Evolutionary conservation across 257 asterid species (phyloP).

Genomic region (Nicotiana tabacum): DNA sequence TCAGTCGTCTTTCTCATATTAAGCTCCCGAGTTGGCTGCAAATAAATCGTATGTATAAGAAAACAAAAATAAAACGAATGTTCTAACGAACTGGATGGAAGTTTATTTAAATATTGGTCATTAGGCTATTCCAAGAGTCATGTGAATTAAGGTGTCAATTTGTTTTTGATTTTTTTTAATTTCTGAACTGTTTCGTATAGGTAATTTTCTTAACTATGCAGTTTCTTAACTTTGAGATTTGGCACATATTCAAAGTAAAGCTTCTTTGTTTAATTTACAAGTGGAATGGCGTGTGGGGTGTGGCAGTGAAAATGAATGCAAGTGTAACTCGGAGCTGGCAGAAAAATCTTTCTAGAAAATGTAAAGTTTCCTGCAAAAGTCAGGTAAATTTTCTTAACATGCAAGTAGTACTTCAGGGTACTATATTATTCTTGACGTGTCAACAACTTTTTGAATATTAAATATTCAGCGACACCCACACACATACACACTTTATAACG

Average conservation of each 20-base stretch:
- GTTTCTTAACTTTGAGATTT: no score
- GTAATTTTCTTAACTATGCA: not conserved
- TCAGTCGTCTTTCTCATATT: not conserved
- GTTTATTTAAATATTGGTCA: not conserved
- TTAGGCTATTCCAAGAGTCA: not conserved
- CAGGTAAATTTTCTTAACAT: not conserved
- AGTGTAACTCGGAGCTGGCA: not conserved
- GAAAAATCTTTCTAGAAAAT: constrained; percentile 5
- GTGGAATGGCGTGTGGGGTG: not conserved
- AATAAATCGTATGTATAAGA: not conserved
- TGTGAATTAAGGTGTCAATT: not conserved
- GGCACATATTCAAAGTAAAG: not conserved
- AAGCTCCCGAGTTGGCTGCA: not conserved
- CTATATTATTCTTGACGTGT: not conserved
- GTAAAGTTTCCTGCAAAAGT: not conserved
- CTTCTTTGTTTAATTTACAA: not conserved
- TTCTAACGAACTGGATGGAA: not conserved
- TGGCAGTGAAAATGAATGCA: not conserved
- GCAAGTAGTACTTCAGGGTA: not conserved
- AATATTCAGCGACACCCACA: not conserved
- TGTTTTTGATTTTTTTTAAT: not conserved
- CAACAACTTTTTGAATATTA: not conserved
- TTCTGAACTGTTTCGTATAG: not conserved
- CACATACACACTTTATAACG: not conserved
- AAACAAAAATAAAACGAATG: not conserved